Conservation (phyloP, 805 yeast species). For the Sugiyamaella chiloensis region DNA sequence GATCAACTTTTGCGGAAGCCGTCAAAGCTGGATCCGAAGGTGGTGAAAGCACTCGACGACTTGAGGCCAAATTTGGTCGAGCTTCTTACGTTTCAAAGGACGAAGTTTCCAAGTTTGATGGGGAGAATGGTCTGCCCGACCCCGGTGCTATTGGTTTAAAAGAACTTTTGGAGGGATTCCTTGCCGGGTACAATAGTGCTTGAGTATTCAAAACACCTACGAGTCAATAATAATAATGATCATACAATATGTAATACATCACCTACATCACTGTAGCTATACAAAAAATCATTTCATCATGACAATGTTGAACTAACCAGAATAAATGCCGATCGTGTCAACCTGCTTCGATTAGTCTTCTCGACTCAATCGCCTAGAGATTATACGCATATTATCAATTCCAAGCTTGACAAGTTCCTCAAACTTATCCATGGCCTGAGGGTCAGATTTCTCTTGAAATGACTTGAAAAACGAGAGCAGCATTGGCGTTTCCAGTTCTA, state of each 20-base stretch:
- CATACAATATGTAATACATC: no score
- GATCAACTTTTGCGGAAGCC: constrained; percentile 57
- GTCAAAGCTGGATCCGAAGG: constrained; percentile 57
- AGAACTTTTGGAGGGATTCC: constrained; percentile 48
- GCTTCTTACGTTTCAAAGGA: constrained; percentile 80
- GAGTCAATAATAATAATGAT: no score
- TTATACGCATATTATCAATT: constrained; percentile 55
- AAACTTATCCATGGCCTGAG: constrained; percentile 49
- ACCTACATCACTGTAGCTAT: no score
- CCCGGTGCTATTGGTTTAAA: constrained; percentile 93
- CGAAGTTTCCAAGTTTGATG: constrained; percentile 48
- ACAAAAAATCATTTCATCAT: no score
- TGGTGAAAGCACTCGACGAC: constrained; percentile 67
- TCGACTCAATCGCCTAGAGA: constrained; percentile 29
- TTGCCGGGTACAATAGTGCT: background rate
- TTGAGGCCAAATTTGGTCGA: constrained; percentile 87
- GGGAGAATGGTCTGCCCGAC: constrained; percentile 63
- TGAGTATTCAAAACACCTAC: no score
- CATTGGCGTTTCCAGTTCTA: constrained; percentile 48
- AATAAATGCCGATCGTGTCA: no score
- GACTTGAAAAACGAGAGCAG: constrained; percentile 41
- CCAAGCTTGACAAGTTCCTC: constrained; percentile 57
- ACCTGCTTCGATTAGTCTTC: background rate
- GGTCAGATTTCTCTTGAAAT: constrained; percentile 30
- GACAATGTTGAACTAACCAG: no score